Evolutionary conservation across 345 rosid genomes (phyloP).

Genomic region (Draba incana): DNA sequence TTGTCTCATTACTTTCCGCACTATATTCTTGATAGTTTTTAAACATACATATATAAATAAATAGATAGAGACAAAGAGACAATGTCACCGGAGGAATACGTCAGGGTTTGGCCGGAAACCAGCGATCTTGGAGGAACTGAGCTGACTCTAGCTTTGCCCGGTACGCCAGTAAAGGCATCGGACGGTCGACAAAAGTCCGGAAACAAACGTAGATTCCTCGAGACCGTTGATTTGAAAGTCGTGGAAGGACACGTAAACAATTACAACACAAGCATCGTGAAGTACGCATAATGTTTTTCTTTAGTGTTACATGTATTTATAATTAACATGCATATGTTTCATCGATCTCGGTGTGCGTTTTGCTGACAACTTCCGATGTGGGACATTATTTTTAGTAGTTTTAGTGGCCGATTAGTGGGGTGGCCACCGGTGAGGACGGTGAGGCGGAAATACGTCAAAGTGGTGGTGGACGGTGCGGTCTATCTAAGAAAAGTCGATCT

Average conservation of each 20-base stretch:
- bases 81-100: conserved; percentile 41
- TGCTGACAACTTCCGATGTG: neutral
- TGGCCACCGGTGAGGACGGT: conserved; percentile 75
- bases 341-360: neutral
- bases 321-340: conserved; percentile 11
- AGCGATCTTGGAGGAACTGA: conserved; percentile 54
- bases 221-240: conserved; percentile 51
- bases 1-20: conserved; percentile 34
- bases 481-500: conserved; percentile 75
- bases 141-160: conserved; percentile 65
- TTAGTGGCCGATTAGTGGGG: conserved; percentile 62
- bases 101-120: conserved; percentile 37
- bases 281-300: conserved; percentile 9
- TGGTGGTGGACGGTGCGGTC: conserved; percentile 76
- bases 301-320: neutral
- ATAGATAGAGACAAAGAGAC: neutral
- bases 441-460: conserved; percentile 65
- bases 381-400: neutral
- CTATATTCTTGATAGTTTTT: neutral
- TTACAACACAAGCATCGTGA: conserved; percentile 7
- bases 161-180: conserved; percentile 36
- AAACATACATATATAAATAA: neutral
- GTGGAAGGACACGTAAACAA: conserved; percentile 18
- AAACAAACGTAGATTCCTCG: conserved; percentile 52
- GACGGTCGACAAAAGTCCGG: conserved; percentile 42